phyloP scores from a whole-genome alignment of 208 protist species.

The Leishmania mexicana region DNA sequence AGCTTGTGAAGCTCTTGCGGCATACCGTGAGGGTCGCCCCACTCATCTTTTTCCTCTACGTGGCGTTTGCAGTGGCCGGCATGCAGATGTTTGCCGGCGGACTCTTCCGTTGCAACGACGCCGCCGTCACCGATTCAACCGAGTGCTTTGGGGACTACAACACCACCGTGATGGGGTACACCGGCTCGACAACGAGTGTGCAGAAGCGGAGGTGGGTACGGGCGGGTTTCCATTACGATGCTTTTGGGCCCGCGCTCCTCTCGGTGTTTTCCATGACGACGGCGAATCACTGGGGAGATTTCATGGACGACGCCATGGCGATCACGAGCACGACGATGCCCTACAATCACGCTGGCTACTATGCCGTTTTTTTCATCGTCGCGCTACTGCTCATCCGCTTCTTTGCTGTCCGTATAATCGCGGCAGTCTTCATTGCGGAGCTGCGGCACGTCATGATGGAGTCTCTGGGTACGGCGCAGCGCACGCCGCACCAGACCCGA shows the following conservation, averaged over 20 bases:
- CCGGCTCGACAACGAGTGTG: neutral
- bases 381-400: slow-evolving; percentile 47
- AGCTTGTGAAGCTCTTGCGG: slow-evolving; percentile 26
- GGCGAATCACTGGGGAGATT: slow-evolving; percentile 50
- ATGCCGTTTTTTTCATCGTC: slow-evolving; percentile 39
- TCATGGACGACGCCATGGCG: slow-evolving; percentile 61
- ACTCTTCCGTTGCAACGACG: slow-evolving; percentile 50
- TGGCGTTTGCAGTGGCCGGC: slow-evolving; percentile 48
- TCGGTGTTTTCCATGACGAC: slow-evolving; percentile 55
- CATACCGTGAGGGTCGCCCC: slow-evolving; percentile 22
- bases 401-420: slow-evolving; percentile 30
- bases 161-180: slow-evolving; percentile 14
- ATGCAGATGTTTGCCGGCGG: slow-evolving; percentile 59
- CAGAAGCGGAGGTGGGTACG: slow-evolving; percentile 25
- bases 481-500: slow-evolving; percentile 14
- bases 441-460: slow-evolving; percentile 18
- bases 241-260: slow-evolving; percentile 60
- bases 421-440: slow-evolving; percentile 35
- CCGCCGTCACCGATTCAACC: neutral
- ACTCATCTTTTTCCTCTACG: slow-evolving; percentile 41
- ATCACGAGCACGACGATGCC: slow-evolving; percentile 1
- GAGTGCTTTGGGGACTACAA: slow-evolving; percentile 31
- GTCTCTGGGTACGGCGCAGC: slow-evolving; percentile 6
- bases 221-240: slow-evolving; percentile 46
- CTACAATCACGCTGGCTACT: slow-evolving; percentile 40